Base-by-base conservation (phyloP, 2,329 filamentous ascomycete genomes). In the Diaporthe longicolla region DNA sequence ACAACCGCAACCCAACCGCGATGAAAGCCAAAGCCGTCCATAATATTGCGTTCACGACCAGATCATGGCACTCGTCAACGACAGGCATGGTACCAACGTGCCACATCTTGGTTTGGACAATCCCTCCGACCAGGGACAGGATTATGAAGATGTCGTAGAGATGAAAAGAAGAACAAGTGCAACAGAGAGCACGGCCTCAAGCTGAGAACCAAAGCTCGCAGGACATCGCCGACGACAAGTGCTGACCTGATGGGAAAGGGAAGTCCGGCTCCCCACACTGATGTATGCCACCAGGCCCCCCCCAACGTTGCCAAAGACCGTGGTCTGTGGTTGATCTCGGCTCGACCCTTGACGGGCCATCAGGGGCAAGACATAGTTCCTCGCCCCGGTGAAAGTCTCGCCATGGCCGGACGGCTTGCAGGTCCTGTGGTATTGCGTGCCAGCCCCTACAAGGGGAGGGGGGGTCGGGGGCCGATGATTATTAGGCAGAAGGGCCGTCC, bases 1-100 rank as follows among this genome's bases (percentile, higher is more conserved):
- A 69, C 11, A 78, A 10, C 29, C 78, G 66, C 37, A 76, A 50
- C 10, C 71, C 58, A 32, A 79, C 76, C 13, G 77, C 35, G 45
- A 76, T 32, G 11, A 79, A 74, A 21, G 77, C 76, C 24, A 79
- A 59, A 13, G 66, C 45, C 37, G 78, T 77, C 65, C 76, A 79
- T 19, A 78, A 26, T 58, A 77, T 68, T 32, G 74, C 73, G 52
- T 59, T 65, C 21, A 78, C 72, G 37, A 76, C 75, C 58, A 76
- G 59, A 63, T 73, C 59, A 50, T 55, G 45, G 43, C 59, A 54
- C 71, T 57, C 65, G 74, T 76, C 71, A 55, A 68, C 76, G 72
- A 78, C 40, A 13, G 50, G 57, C 45, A 69, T 61, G n/a, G 66
- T 48, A n/a, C 43, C 72, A n/a, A 76, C 3, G 24, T 74, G 65